Evolutionary conservation across 768 basidiomycete species (phyloP).

Genomic region (Rhodosporidiobolus sp.): DNA sequence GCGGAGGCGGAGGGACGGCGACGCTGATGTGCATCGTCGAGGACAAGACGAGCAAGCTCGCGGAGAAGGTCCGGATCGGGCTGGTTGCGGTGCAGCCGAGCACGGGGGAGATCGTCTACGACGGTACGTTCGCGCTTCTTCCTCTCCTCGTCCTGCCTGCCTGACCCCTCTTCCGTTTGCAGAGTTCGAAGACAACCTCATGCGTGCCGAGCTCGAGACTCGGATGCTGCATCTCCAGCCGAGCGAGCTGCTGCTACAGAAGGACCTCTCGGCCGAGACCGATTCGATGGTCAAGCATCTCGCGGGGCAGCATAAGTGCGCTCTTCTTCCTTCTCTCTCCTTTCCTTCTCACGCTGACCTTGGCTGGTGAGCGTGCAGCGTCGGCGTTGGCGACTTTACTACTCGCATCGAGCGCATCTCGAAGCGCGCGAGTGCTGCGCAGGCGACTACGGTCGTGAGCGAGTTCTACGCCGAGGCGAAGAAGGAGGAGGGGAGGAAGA

Average conservation of each 20-base stretch:
- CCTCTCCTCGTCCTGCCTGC: not conserved
- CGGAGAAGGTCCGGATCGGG: conserved; percentile 58
- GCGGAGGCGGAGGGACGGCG: conserved; percentile 51
- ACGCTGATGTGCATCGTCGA: conserved; percentile 77
- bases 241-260: conserved; percentile 58
- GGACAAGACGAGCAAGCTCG: conserved; percentile 51
- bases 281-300: conserved; percentile 73
- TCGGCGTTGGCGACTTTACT: conserved; percentile 7
- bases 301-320: conserved; percentile 46
- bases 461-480: conserved; percentile 23
- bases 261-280: conserved; percentile 64
- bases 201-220: conserved; percentile 91
- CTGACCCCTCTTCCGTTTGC: not conserved
- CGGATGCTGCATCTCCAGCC: conserved; percentile 80
- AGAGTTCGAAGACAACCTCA: conserved; percentile 61
- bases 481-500: not conserved
- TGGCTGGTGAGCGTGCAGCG: conserved; percentile 48
- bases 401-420: conserved; percentile 30
- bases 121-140: conserved; percentile 53
- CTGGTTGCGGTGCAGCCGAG: conserved; percentile 76
- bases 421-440: conserved; percentile 7
- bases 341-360: conserved; percentile 14
- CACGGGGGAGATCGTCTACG: conserved; percentile 91
- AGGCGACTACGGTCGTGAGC: conserved; percentile 14
- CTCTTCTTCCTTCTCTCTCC: not conserved